Evolutionary conservation across 148 eudicot species (phyloP).

Genomic region (Fagopyrum homotropicum): DNA sequence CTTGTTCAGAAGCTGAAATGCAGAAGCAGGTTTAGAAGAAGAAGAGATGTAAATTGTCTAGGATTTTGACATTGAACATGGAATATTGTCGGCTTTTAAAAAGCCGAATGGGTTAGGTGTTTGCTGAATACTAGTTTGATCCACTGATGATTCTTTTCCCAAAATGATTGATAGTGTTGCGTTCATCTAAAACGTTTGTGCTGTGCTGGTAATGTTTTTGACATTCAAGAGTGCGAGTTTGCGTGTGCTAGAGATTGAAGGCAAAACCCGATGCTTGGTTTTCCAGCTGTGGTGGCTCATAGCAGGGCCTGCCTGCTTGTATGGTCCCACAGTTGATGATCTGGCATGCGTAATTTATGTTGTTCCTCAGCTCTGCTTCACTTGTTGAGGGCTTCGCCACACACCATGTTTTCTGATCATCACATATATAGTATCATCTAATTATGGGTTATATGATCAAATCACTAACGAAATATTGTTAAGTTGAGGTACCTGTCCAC

Average conservation of each 20-base stretch:
- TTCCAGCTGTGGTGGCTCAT: conserved; percentile 14
- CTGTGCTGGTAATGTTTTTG: too few relatives aligned
- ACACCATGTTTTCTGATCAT: conserved; percentile 25
- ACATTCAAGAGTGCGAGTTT: too few relatives aligned
- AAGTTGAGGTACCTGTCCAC: background rate
- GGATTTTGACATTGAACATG: background rate
- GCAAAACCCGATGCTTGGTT: conserved; percentile 37
- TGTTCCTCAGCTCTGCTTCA: conserved; percentile 10
- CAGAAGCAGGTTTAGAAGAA: background rate
- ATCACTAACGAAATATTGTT: too few relatives aligned
- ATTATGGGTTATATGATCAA: too few relatives aligned
- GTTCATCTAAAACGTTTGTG: too few relatives aligned
- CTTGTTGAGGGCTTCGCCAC: conserved; percentile 30
- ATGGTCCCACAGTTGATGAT: conserved; percentile 17
- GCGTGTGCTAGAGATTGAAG: too few relatives aligned
- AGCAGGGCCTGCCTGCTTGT: conserved; percentile 22
- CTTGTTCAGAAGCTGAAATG: background rate
- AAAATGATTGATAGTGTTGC: too few relatives aligned
- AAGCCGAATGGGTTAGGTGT: too few relatives aligned
- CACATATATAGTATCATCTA: background rate
- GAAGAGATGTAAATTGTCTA: background rate
- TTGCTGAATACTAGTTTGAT: too few relatives aligned
- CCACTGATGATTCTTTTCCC: too few relatives aligned
- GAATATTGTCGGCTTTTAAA: background rate
- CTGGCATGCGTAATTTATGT: conserved; percentile 24